Percentiles rank a stretch among this genome's conserved stretches.
These are phyloP conservation scores for Trametes meyenii DNA, from an alignment of 768 basidiomycete genomes.

Conservation along the genomic window DNA sequence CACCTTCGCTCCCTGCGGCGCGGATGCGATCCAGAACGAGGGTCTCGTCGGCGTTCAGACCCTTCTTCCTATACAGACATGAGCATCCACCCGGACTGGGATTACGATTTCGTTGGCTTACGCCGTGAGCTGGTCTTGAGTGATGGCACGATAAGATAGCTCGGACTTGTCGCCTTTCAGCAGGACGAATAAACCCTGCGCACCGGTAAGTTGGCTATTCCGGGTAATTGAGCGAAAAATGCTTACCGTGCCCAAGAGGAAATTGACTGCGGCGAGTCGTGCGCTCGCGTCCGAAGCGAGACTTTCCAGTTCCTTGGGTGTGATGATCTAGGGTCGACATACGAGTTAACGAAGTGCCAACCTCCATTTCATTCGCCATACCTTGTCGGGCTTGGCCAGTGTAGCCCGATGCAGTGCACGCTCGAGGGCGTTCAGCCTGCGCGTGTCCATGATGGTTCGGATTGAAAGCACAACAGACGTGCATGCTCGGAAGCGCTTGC, in stretches of 20 bases:
- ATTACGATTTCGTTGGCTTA: conserved; percentile 2
- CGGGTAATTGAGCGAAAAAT: not conserved
- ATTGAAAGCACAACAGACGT: not conserved
- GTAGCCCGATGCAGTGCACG: conserved; percentile 26
- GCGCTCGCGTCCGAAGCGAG: conserved; percentile 60
- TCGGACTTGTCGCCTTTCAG: conserved; percentile 25
- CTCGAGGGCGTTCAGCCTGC: conserved; percentile 20
- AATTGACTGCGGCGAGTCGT: conserved; percentile 75
- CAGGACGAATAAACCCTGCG: conserved; percentile 33
- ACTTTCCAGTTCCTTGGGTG: conserved; percentile 61
- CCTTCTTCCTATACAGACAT: conserved; percentile 60
- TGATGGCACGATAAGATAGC: conserved; percentile 27
- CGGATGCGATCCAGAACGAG: conserved; percentile 85
- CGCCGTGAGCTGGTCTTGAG: conserved; percentile 30
- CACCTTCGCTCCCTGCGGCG: conserved; percentile 78
- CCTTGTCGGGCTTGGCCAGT: conserved; percentile 18
- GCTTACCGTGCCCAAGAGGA: conserved; percentile 56
- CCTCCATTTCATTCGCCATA: too few relatives aligned
- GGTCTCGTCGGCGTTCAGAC: conserved; percentile 79
- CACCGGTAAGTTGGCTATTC: not conserved
- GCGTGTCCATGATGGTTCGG: not conserved
- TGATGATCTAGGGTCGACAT: conserved; percentile 38
- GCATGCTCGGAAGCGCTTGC: too few relatives aligned
- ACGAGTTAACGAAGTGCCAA: too few relatives aligned
- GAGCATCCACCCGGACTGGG: too few relatives aligned